A percentile compares a stretch with the other conserved stretches of the same genome.
phyloP scores from a whole-genome alignment of 2,329 filamentous ascomycete species.

The Curvularia eragrostidis region DNA sequence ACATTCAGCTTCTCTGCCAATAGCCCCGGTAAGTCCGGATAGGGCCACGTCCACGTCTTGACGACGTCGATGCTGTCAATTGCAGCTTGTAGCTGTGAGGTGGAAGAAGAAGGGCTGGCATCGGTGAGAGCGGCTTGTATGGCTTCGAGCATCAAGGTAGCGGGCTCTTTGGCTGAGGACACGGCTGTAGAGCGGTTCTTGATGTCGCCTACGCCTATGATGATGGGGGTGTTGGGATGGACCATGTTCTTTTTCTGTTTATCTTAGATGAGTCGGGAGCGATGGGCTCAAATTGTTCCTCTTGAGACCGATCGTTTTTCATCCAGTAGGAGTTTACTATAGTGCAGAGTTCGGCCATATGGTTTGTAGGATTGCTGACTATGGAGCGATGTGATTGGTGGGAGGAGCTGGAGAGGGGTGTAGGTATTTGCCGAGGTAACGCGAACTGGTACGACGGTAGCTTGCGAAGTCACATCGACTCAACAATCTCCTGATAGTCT shows the following conservation, averaged over 20 bases:
- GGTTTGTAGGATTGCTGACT: background rate
- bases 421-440: background rate
- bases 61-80: constrained; percentile 68
- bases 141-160: constrained; percentile 64
- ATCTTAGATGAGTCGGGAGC: too few species aligned
- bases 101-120: constrained; percentile 46
- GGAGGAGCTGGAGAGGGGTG: background rate
- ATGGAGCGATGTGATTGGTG: background rate
- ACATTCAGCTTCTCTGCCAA: constrained; percentile 60
- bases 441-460: background rate
- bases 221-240: constrained; percentile 54
- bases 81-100: constrained; percentile 49
- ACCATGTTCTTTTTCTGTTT: background rate
- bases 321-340: background rate
- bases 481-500: background rate
- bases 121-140: constrained; percentile 62
- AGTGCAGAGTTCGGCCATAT: background rate
- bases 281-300: too few species aligned
- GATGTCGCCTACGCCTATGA: constrained; percentile 69
- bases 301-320: background rate
- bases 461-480: background rate
- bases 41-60: constrained; percentile 71
- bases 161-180: constrained; percentile 65
- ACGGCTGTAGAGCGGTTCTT: constrained; percentile 62
- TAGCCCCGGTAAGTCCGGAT: constrained; percentile 63